phyloP scores from a whole-genome alignment of 2,329 filamentous ascomycete genomes.

The Didymella pinodella region DNA sequence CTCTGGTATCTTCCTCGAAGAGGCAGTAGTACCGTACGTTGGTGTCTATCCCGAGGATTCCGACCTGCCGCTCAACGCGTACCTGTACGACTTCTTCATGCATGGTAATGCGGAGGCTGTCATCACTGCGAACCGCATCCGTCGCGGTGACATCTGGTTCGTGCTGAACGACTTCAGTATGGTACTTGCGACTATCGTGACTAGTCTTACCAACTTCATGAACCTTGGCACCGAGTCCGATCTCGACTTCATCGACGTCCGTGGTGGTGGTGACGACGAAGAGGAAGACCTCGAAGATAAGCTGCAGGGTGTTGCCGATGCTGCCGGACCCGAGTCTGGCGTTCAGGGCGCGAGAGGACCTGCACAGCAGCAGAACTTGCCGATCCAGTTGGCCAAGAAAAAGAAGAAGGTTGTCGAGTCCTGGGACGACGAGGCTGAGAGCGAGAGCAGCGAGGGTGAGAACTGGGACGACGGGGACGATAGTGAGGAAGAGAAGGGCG shows the following conservation, averaged over 20 bases:
- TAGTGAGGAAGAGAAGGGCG: slow-evolving; percentile 35
- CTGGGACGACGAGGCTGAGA: slow-evolving; percentile 52
- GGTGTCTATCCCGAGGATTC: slow-evolving; percentile 66
- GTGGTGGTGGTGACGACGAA: slow-evolving; percentile 60
- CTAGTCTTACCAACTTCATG: slow-evolving; percentile 67
- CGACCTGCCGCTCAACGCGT: slow-evolving; percentile 67
- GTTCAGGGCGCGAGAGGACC: slow-evolving; percentile 38
- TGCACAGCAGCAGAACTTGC: slow-evolving; percentile 40
- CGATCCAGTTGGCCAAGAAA: slow-evolving; percentile 48
- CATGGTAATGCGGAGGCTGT: slow-evolving; percentile 71
- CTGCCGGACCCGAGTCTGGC: slow-evolving; percentile 25
- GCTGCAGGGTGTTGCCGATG: slow-evolving; percentile 40
- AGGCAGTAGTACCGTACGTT: slow-evolving; percentile 75
- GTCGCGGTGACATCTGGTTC: slow-evolving; percentile 74
- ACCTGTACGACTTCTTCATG: slow-evolving; percentile 79
- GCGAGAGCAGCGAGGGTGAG: slow-evolving; percentile 50
- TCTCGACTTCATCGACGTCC: slow-evolving; percentile 61
- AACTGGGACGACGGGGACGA: slow-evolving; percentile 40
- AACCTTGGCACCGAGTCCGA: slow-evolving; percentile 57
- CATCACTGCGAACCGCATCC: slow-evolving; percentile 71
- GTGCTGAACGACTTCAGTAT: slow-evolving; percentile 71
- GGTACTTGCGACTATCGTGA: slow-evolving; percentile 74
- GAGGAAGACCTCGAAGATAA: slow-evolving; percentile 57
- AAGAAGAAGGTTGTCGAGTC: slow-evolving; percentile 51
- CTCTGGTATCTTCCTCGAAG: slow-evolving; percentile 75